Percentiles rank a stretch among this genome's conserved stretches.
Conservation (phyloP, 306 rosid genomes). For the Dryas drummondii region DNA sequence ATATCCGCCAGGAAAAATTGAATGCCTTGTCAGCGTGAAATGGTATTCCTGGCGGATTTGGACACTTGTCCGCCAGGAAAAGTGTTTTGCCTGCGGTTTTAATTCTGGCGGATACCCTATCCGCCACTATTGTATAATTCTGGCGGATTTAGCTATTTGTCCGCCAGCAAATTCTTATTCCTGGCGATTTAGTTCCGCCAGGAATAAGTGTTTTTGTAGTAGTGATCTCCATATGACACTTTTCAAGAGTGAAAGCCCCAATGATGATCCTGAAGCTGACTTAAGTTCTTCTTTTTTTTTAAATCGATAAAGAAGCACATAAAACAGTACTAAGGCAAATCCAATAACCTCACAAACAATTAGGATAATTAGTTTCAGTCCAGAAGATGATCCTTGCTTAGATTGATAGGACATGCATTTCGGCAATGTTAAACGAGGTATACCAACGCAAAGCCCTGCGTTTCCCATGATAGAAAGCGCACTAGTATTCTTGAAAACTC, state of each 20-base stretch:
- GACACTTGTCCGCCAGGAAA: too few species aligned
- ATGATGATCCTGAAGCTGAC: not conserved
- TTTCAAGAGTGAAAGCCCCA: slow-evolving; percentile 1
- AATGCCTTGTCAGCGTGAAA: too few species aligned
- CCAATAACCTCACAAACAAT: slow-evolving; percentile 7
- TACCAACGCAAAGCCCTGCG: slow-evolving; percentile 19
- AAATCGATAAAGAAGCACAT: not conserved
- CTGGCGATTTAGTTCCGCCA: too few species aligned
- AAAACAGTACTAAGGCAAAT: not conserved
- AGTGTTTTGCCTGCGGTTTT: too few species aligned
- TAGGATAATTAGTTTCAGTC: slow-evolving; percentile 6
- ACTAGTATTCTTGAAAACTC: slow-evolving; percentile 27
- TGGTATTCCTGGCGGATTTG: too few species aligned
- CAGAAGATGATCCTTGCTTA: not conserved
- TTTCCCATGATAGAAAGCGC: slow-evolving; percentile 19
- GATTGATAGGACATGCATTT: not conserved
- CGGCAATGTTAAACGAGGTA: slow-evolving; percentile 9
- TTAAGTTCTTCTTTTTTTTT: not conserved
- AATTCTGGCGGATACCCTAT: too few species aligned
- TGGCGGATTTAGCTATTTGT: too few species aligned
- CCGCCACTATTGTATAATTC: too few species aligned
- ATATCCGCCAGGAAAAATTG: too few species aligned
- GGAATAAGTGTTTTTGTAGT: too few species aligned
- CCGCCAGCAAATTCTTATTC: too few species aligned
- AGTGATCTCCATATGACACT: slow-evolving; percentile 26